Evolutionary conservation across 768 basidiomycete species (phyloP).

Genomic region (Mycena floridula): DNA sequence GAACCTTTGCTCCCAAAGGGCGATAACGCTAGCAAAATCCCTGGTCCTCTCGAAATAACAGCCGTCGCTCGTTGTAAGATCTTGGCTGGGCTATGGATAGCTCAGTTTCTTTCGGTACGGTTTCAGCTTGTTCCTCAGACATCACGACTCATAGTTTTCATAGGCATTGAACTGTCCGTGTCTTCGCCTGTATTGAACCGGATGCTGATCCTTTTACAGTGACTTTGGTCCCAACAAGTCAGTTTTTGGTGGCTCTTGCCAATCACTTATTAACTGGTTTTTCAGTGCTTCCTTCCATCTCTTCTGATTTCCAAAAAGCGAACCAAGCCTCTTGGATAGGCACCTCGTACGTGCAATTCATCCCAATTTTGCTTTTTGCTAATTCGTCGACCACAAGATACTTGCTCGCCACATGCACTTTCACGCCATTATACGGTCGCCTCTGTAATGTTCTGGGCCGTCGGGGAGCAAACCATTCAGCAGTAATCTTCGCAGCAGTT

Average conservation of each 20-base stretch:
- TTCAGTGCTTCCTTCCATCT: conserved; percentile 69
- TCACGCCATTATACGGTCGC: conserved; percentile 77
- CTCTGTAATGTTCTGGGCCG: conserved; percentile 74
- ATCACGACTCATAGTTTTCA: conserved; percentile 14
- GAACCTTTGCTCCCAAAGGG: too few species aligned
- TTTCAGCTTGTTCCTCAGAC: conserved; percentile 6
- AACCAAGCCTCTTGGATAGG: conserved; percentile 81
- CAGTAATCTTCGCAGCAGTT: conserved; percentile 49
- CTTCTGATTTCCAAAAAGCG: conserved; percentile 69
- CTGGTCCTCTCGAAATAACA: conserved; percentile 62
- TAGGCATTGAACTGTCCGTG: conserved; percentile 50
- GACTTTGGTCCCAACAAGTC: conserved; percentile 16
- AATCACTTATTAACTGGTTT: conserved; percentile 1
- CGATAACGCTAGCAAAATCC: too few species aligned
- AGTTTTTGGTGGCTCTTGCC: background rate
- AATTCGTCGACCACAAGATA: conserved; percentile 37
- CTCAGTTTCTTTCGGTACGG: conserved; percentile 68
- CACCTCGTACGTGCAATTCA: conserved; percentile 45
- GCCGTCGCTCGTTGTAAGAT: conserved; percentile 55
- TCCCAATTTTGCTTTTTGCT: background rate
- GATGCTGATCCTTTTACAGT: conserved; percentile 27
- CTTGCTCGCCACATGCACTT: conserved; percentile 72
- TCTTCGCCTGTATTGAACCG: background rate
- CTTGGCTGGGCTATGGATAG: conserved; percentile 66
- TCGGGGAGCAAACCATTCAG: conserved; percentile 58